These are phyloP conservation scores for Phialemonium atrogriseum DNA, from an alignment of 2,329 filamentous ascomycete species.

Conservation along the genomic window DNA sequence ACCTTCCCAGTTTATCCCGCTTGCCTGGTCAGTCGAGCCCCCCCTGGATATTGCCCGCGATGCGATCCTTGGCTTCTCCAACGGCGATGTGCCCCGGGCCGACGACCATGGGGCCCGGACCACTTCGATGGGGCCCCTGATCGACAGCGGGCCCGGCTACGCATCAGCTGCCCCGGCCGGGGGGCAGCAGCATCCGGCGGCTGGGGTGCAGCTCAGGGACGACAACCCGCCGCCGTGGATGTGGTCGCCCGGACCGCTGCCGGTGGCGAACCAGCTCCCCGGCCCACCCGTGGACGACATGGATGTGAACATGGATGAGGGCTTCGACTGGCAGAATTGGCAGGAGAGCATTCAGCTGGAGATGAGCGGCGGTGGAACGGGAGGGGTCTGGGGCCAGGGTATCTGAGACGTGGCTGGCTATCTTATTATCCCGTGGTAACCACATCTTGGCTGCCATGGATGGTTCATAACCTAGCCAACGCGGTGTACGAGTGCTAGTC, in stretches of 20 bases:
- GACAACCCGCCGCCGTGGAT: slow-evolving; percentile 46
- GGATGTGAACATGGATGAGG: slow-evolving; percentile 27
- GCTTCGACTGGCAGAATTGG: slow-evolving; percentile 29
- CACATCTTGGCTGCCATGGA: no score
- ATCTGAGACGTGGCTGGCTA: no score
- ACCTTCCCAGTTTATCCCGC: slow-evolving; percentile 8
- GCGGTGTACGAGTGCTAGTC: no score
- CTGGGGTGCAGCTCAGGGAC: slow-evolving; percentile 17
- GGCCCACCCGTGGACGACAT: slow-evolving; percentile 16
- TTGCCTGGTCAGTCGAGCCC: slow-evolving; percentile 6
- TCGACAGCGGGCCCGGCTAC: slow-evolving; percentile 5
- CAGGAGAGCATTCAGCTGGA: slow-evolving; percentile 23
- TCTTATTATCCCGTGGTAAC: no score
- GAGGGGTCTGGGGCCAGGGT: slow-evolving; percentile 18
- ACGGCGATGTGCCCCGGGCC: slow-evolving; percentile 1
- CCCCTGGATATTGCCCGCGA: slow-evolving; percentile 3
- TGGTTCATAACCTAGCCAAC: no score
- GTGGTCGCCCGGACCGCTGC: slow-evolving; percentile 31
- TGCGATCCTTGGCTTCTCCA: slow-evolving; percentile 7
- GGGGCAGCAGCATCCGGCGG: slow-evolving; percentile 3
- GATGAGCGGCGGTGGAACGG: slow-evolving; percentile 16
- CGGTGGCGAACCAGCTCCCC: slow-evolving; percentile 9
- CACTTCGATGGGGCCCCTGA: no score
- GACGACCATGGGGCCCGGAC: no score
- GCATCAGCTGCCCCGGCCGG: slow-evolving; percentile 3